These are phyloP conservation scores for Sanghuangporus weigelae DNA, from an alignment of 1,284 basidiomycete species.

Conservation along the genomic window DNA sequence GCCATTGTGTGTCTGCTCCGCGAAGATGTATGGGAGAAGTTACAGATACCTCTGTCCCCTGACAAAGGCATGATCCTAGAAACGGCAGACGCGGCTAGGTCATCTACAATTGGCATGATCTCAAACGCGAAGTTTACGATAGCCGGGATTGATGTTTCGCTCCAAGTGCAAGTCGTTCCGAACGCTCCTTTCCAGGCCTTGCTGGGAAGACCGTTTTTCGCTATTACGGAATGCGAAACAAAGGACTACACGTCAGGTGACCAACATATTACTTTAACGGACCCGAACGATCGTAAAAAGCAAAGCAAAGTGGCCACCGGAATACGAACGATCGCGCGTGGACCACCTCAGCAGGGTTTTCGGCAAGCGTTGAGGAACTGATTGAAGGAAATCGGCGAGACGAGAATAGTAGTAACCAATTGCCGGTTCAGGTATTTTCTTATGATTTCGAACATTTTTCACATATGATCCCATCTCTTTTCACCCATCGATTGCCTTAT, in stretches of 20 bases:
- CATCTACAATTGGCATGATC: neutral
- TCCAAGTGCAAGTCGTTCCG: neutral
- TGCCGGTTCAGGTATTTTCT: too few species aligned
- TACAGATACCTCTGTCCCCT: neutral
- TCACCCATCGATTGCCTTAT: too few species aligned
- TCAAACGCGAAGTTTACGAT: neutral
- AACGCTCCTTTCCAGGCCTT: neutral
- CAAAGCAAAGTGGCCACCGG: neutral
- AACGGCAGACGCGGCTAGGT: neutral
- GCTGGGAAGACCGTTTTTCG: neutral
- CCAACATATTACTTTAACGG: too few species aligned
- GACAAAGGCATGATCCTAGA: neutral
- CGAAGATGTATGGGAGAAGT: neutral
- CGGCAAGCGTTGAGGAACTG: neutral
- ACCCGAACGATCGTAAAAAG: neutral
- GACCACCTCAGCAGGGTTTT: neutral
- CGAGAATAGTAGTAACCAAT: neutral
- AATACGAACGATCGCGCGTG: neutral
- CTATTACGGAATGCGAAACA: neutral
- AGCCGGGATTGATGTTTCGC: neutral
- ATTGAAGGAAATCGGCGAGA: neutral
- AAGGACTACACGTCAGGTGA: neutral
- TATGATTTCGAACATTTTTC: too few species aligned
- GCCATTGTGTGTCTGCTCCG: neutral
- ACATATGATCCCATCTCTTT: too few species aligned